phyloP scores from a whole-genome alignment of 2,329 filamentous ascomycete genomes.

The Sodiomyces alkalinus region DNA sequence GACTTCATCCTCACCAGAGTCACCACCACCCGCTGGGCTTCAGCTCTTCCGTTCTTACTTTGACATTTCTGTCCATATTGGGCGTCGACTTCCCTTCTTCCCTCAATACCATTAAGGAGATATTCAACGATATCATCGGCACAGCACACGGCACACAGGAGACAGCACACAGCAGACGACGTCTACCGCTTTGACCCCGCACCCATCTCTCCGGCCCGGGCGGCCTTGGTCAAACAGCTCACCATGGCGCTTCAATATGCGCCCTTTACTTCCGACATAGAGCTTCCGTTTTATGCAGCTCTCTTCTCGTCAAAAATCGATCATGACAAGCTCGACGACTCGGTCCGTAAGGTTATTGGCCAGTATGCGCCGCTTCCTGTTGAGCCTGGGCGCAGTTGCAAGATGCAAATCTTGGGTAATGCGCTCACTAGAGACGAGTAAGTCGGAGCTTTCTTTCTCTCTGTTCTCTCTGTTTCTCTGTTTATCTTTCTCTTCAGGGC shows the following conservation, averaged over 20 bases:
- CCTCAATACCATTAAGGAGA: too few relatives aligned
- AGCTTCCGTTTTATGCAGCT: conserved; percentile 85
- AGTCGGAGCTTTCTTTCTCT: conserved; percentile 18
- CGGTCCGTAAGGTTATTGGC: conserved; percentile 70
- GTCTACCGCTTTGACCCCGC: too few relatives aligned
- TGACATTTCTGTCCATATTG: too few relatives aligned
- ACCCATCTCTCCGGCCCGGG: too few relatives aligned
- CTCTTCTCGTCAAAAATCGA: conserved; percentile 92
- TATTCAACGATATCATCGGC: too few relatives aligned
- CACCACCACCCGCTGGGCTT: too few relatives aligned
- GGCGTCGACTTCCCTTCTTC: too few relatives aligned
- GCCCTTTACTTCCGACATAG: conserved; percentile 85
- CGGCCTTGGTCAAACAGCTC: neutral
- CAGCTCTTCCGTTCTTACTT: too few relatives aligned
- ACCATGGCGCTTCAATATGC: conserved; percentile 47
- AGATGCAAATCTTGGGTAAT: conserved; percentile 80
- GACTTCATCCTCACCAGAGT: too few relatives aligned
- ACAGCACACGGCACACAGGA: too few relatives aligned
- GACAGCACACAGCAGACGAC: too few relatives aligned
- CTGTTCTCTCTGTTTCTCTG: neutral
- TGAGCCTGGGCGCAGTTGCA: conserved; percentile 60
- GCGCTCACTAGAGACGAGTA: conserved; percentile 74
- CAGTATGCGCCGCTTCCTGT: conserved; percentile 76
- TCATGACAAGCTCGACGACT: conserved; percentile 92
- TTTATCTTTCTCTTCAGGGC: conserved; percentile 8